Conservation (phyloP, 495 filamentous ascomycete species). For the Viridothelium virens region DNA sequence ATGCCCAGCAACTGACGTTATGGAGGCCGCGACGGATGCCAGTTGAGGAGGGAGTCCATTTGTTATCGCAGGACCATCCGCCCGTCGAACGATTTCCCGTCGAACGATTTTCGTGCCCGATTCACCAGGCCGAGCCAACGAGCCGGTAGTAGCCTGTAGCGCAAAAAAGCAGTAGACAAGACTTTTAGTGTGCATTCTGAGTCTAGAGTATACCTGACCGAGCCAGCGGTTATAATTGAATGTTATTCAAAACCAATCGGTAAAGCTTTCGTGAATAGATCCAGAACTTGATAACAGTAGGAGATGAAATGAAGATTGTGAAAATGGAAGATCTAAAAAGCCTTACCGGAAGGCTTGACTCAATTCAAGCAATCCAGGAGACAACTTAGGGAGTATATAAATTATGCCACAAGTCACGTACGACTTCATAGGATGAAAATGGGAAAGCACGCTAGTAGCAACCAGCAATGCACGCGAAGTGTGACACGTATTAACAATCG, state of each 20-base stretch:
- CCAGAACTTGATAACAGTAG: not conserved
- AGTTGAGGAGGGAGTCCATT: not conserved
- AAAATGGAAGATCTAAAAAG: not conserved
- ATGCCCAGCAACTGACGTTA: not conserved
- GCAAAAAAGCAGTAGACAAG: not conserved
- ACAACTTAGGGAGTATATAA: not conserved
- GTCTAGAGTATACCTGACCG: not conserved
- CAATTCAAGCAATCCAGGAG: not conserved
- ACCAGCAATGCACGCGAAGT: no score
- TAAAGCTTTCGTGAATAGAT: not conserved
- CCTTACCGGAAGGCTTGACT: not conserved
- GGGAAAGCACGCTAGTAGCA: no score
- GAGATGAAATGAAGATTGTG: not conserved
- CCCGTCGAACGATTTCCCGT: not conserved
- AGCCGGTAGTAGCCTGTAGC: not conserved
- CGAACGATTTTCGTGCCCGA: not conserved
- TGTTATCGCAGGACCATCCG: not conserved
- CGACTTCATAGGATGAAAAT: no score
- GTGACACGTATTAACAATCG: no score
- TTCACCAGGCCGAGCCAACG: not conserved
- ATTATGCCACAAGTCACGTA: no score
- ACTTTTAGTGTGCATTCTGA: not conserved
- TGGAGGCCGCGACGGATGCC: not conserved
- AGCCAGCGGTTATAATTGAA: not conserved
- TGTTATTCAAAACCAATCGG: not conserved